A percentile compares a stretch with the other conserved stretches of the same genome.
phyloP scores from a whole-genome alignment of 805 yeast genomes.

The Yarrowia sp. region DNA sequence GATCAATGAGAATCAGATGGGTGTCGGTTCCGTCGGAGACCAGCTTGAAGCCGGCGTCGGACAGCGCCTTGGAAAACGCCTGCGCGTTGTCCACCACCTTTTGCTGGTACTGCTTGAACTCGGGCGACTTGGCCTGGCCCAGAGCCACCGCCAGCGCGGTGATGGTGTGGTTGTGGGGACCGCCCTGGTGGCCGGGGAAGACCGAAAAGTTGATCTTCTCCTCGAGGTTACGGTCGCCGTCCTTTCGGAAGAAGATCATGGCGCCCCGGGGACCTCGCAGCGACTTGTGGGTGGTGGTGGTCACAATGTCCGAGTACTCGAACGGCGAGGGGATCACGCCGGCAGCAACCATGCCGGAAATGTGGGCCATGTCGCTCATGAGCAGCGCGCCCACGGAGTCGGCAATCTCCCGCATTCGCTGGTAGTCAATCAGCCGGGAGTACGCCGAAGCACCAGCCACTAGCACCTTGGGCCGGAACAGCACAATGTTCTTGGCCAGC shows the following conservation, averaged over 20 bases:
- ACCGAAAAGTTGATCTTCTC: constrained; percentile 93
- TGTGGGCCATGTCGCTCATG: constrained; percentile 96
- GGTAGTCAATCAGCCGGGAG: constrained; percentile 87
- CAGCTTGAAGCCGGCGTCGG: constrained; percentile 69
- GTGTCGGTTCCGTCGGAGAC: constrained; percentile 96
- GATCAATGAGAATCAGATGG: constrained; percentile 84
- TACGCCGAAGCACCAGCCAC: constrained; percentile 99
- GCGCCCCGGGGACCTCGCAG: constrained; percentile 99
- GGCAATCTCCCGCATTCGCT: constrained; percentile 87
- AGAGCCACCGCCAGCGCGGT: constrained; percentile 95
- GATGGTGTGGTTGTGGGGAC: constrained; percentile 98
- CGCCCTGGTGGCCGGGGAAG: constrained; percentile 99
- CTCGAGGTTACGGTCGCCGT: constrained; percentile 93
- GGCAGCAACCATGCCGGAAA: constrained; percentile 94
- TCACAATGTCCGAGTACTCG: constrained; percentile 91
- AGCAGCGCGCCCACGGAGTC: constrained; percentile 93
- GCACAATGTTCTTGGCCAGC: constrained; percentile 77
- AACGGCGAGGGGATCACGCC: constrained; percentile 94
- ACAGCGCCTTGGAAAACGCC: constrained; percentile 73
- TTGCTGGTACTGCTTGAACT: constrained; percentile 83
- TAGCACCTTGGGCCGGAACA: constrained; percentile 92
- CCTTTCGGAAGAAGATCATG: constrained; percentile 94
- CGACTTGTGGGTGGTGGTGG: constrained; percentile 97
- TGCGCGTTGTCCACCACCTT: constrained; percentile 83
- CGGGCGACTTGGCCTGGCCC: constrained; percentile 89